phyloP scores from a whole-genome alignment of 1,139 yeast genomes.

The Pichia inconspicua region DNA sequence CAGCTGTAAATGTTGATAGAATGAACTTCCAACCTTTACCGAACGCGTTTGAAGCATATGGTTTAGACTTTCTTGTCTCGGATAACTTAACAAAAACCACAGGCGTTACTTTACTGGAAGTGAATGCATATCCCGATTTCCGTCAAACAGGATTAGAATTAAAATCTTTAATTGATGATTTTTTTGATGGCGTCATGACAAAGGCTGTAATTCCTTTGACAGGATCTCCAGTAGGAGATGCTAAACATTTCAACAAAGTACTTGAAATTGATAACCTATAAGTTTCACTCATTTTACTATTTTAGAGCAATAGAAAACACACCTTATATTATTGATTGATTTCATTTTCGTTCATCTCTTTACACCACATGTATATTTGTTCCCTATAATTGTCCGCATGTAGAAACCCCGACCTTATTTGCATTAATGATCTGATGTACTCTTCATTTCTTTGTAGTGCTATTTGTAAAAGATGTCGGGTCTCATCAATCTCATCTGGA shows the following conservation, averaged over 20 bases:
- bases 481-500: conserved; percentile 53
- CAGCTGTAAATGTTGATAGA: conserved; percentile 73
- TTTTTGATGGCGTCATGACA: conserved; percentile 45
- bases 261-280: conserved; percentile 22
- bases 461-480: conserved; percentile 59
- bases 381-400: conserved; percentile 70
- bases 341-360: conserved; percentile 70
- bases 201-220: conserved; percentile 36
- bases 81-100: conserved; percentile 29
- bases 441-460: conserved; percentile 86
- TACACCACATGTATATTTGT: conserved; percentile 71
- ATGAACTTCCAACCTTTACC: conserved; percentile 82
- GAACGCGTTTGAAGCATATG: conserved; percentile 81
- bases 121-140: conserved; percentile 92
- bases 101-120: conserved; percentile 61
- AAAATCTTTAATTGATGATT: conserved; percentile 52
- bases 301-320: no score
- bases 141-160: conserved; percentile 85
- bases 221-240: conserved; percentile 14
- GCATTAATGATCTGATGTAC: conserved; percentile 68
- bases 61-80: conserved; percentile 77
- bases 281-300: neutral
- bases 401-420: conserved; percentile 64
- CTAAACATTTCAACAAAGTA: conserved; percentile 31
- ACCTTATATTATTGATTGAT: conserved; percentile 24